Evolutionary conservation across 2,329 filamentous ascomycete species (phyloP), one percentile per base, ranked within the genome.

Genomic region (Stagonosporopsis cucurbitacearum): DNA sequence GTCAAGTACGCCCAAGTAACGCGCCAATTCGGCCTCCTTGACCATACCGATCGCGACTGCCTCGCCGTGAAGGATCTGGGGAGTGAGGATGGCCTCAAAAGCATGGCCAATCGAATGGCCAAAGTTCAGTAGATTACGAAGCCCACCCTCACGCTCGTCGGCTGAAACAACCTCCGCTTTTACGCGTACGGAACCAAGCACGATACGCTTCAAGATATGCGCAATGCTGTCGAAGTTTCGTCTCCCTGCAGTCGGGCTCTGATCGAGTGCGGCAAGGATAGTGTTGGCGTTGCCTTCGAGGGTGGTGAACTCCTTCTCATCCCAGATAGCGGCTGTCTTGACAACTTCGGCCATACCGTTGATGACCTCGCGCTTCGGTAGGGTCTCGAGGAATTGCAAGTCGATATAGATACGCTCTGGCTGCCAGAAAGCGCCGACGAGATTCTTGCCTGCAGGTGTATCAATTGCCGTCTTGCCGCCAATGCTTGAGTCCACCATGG

Each of bases 261-360:
- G 81, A 57, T 86, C 87, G 54, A 96, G 83, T 8, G 90, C 86
- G 22, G 84, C 82, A 69, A 97, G 83, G 47, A 99, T 92, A 5
- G 83, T 78, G 33, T 88, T 80, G 1, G 93, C 92, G 67, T 95
- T 91, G 64, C 89, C 82, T 74, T 99, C 95, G 17, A 99, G 81
- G 12, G 89, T 80, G 39, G 88, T 84, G 73, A 99, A 99, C 71
- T 97, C 94, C 9, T 82, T 78, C 76, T 96, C 92, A 69, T 96
- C 87, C 86, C 94, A 97, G 67, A 99, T 98, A 50, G 95, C 95
- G 3, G 95, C 95, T 3, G 95, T 99, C 84, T 97, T 97, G 74
- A 97, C 85, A 26, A 99, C 94, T 79, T 99, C 95, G 23, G 94
- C 95, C 94, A 99, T 97, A 58, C 95, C 95, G 75, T 99, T 99